Conservation (phyloP, 768 basidiomycete species). For the Neoboletus brunneissimus region DNA sequence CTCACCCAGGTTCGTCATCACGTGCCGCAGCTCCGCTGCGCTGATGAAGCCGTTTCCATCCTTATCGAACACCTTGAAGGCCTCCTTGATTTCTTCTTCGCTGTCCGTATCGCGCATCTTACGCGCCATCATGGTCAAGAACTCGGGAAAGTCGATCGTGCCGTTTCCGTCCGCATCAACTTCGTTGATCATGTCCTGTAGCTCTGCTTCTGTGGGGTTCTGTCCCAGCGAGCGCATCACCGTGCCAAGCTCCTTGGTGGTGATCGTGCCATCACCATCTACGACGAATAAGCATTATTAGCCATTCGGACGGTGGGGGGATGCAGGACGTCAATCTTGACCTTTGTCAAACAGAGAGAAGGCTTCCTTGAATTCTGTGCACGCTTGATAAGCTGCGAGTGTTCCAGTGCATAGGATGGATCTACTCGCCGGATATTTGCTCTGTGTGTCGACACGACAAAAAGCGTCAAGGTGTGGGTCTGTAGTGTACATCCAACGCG, state of each 20-base stretch:
- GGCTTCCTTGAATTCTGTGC: conserved; percentile 94
- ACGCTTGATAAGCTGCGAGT: conserved; percentile 2
- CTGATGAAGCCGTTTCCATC: conserved; percentile 91
- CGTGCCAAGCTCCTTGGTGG: conserved; percentile 84
- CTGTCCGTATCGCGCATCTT: conserved; percentile 91
- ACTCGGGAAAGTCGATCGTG: conserved; percentile 83
- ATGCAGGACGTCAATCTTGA: conserved; percentile 25
- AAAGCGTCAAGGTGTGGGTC: not conserved
- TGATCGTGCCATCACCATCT: conserved; percentile 95
- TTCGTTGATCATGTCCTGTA: conserved; percentile 95
- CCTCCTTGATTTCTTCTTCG: conserved; percentile 94
- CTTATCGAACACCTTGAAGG: conserved; percentile 97
- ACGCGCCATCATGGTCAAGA: conserved; percentile 80
- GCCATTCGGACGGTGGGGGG: not conserved
- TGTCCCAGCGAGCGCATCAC: conserved; percentile 93
- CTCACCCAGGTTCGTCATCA: conserved; percentile 88
- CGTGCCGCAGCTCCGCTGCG: conserved; percentile 80
- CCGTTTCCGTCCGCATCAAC: conserved; percentile 88
- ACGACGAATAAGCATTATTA: not conserved
- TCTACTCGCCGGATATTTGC: conserved; percentile 78
- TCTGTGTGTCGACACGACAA: conserved; percentile 45
- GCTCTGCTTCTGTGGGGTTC: conserved; percentile 88
- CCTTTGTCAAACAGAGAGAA: conserved; percentile 98
- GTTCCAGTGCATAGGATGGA: not conserved
- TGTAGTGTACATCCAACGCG: not conserved